Percentiles rank a stretch among this genome's conserved stretches.
Evolutionary conservation across 345 rosid species (phyloP).

Genomic region (rapeseed (Brassica napus)): DNA sequence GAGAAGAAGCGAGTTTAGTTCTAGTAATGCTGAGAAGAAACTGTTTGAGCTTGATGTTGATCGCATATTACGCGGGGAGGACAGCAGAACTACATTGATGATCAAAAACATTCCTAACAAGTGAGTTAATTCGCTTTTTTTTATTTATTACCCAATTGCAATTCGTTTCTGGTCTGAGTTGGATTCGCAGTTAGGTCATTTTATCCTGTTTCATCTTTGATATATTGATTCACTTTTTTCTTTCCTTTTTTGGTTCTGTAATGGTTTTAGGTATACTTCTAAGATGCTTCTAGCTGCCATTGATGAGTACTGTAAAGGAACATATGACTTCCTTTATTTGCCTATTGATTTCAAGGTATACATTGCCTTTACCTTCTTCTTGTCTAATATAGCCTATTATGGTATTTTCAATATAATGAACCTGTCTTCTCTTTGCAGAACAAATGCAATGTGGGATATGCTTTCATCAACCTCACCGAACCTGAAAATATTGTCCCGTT

Average conservation of each 20-base stretch:
- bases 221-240: background rate
- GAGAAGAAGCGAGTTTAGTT: constrained; percentile 67
- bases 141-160: background rate
- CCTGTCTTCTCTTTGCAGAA: constrained; percentile 50
- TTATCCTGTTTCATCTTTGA: constrained; percentile 10
- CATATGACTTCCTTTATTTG: constrained; percentile 75
- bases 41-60: constrained; percentile 88
- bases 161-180: background rate
- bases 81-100: constrained; percentile 87
- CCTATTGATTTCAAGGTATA: constrained; percentile 82
- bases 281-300: constrained; percentile 84
- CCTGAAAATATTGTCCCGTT: constrained; percentile 74
- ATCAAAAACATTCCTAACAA: constrained; percentile 96
- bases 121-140: constrained; percentile 41
- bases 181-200: background rate
- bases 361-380: constrained; percentile 9
- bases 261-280: constrained; percentile 61
- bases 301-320: constrained; percentile 73
- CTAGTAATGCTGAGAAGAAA: constrained; percentile 72
- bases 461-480: constrained; percentile 81
- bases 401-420: constrained; percentile 1
- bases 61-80: constrained; percentile 74
- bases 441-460: constrained; percentile 92
- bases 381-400: background rate
- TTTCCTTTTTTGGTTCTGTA: background rate